phyloP scores from a whole-genome alignment of 2,329 filamentous ascomycete genomes.

The Arthrobotrys megalospora region DNA sequence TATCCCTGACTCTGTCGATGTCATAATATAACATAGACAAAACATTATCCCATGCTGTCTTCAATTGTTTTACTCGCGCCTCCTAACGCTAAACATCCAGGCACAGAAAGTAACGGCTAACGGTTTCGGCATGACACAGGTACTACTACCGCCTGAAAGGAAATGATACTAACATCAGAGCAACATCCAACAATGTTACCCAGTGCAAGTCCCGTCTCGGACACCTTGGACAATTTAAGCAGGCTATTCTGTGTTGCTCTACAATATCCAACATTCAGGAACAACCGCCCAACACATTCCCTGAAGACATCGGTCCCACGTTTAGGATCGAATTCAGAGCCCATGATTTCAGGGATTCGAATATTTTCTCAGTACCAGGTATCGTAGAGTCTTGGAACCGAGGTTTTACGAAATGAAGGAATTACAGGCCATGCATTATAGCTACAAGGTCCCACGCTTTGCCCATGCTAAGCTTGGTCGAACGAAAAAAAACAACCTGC shows the following conservation, averaged over 20 bases:
- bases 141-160: constrained; percentile 14
- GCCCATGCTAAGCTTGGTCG: too few species aligned
- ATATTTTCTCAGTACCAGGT: background rate
- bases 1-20: constrained; percentile 12
- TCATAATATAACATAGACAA: background rate
- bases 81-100: constrained; percentile 11
- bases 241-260: constrained; percentile 16
- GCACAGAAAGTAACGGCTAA: constrained; percentile 5
- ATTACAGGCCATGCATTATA: too few species aligned
- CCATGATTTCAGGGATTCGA: background rate
- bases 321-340: too few species aligned
- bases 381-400: background rate
- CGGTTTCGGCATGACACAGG: constrained; percentile 10
- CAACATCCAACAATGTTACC: constrained; percentile 3
- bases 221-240: background rate
- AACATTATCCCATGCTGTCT: background rate
- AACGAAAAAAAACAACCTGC: too few species aligned
- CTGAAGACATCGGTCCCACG: too few species aligned
- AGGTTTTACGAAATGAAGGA: background rate
- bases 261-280: constrained; percentile 34
- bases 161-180: constrained; percentile 8
- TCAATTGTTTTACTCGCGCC: background rate
- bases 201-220: background rate
- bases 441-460: too few species aligned
- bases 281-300: constrained; percentile 20